A percentile compares a stretch with the other conserved stretches of the same genome.
Conservation (phyloP, 208 protist genomes). For the Acanthamoeba divionensis region DNA sequence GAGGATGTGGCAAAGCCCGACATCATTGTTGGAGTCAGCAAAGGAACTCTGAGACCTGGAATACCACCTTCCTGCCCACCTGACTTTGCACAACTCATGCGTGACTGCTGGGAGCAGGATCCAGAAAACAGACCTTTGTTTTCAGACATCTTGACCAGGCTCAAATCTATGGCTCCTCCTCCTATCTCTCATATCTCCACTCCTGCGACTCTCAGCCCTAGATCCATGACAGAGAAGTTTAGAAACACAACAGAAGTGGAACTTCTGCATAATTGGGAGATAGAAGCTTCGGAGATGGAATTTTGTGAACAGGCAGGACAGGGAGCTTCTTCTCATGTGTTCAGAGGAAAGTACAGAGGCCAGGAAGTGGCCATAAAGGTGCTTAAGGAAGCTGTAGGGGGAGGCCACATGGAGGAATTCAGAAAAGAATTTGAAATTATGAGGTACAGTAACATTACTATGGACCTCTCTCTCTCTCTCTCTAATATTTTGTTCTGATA, state of each 20-base stretch:
- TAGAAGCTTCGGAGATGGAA: conserved; percentile 1
- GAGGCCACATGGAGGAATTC: conserved; percentile 26
- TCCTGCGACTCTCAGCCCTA: neutral
- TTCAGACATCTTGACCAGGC: neutral
- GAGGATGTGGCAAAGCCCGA: neutral
- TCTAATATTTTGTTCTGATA: neutral
- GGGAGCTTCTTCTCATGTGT: neutral
- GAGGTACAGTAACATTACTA: neutral
- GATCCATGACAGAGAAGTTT: neutral
- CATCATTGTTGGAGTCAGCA: conserved; percentile 42
- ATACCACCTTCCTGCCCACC: neutral
- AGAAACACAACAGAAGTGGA: neutral
- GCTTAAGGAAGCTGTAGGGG: neutral
- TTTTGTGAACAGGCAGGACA: neutral
- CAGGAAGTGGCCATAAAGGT: conserved; percentile 37
- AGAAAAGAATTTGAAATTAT: conserved; percentile 37
- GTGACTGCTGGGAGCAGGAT: conserved; percentile 21
- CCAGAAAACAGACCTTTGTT: neutral
- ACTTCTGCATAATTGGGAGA: conserved; percentile 11
- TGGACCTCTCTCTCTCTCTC: neutral
- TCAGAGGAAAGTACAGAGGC: conserved; percentile 7
- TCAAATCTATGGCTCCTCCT: neutral
- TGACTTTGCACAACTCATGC: conserved; percentile 25
- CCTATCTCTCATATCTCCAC: neutral
- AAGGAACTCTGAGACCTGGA: neutral